Conservation (phyloP, 257 asterid genomes). For the Nicotiana sylvestris region DNA sequence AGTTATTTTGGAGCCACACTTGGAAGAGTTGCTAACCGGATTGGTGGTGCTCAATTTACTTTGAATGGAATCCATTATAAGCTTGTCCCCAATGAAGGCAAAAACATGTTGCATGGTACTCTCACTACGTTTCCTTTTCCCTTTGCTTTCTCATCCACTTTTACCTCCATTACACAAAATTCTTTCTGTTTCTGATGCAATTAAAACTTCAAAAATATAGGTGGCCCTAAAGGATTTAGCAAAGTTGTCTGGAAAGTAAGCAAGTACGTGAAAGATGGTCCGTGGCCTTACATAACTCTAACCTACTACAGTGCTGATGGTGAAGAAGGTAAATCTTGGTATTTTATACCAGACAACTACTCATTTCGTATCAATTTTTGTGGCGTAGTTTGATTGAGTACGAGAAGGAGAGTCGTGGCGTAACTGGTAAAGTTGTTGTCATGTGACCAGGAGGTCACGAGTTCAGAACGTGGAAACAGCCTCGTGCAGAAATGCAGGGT, state of each 20-base stretch:
- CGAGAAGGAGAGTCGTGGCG: no score
- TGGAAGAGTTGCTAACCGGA: constrained; percentile 85
- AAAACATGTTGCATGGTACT: constrained; percentile 71
- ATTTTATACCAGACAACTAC: neutral
- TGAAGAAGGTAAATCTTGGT: constrained; percentile 23
- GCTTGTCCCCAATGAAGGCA: constrained; percentile 58
- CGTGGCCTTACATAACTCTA: constrained; percentile 11
- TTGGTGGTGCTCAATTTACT: constrained; percentile 68
- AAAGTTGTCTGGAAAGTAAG: constrained; percentile 18
- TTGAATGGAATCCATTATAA: constrained; percentile 60
- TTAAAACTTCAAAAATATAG: neutral
- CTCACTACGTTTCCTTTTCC: neutral
- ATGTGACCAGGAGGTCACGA: no score
- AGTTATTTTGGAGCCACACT: constrained; percentile 63
- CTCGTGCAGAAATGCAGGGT: no score
- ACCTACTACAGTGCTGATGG: constrained; percentile 23
- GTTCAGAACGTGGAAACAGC: no score
- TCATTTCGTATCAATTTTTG: neutral
- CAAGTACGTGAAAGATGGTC: neutral
- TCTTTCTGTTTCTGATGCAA: neutral
- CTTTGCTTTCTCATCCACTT: neutral
- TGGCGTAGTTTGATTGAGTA: neutral
- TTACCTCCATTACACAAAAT: neutral
- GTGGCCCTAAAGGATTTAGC: constrained; percentile 18
- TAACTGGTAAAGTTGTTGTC: no score